Evolutionary conservation across 345 rosid genomes (phyloP), one percentile per base, ranked within the genome.

Genomic region (Ricinus communis): DNA sequence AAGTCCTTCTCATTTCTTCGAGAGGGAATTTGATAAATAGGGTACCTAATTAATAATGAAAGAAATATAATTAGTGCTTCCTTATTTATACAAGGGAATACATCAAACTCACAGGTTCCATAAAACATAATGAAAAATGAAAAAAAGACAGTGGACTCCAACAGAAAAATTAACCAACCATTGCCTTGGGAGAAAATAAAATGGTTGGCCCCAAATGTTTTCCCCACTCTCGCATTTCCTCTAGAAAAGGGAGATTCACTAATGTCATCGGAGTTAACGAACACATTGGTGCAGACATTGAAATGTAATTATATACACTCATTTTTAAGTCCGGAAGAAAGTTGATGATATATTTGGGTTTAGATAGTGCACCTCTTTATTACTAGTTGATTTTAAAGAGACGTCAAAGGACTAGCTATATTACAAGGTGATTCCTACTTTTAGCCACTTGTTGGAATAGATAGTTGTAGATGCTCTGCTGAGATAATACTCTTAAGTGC

Each of bases 11-110:
- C 81, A 50, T 65, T 78, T 73, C 76, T 82, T 57, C 74, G 61
- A 25, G 80, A 73, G 18, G 96, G 96, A 75, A 91, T 88, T 54
- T 81, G 87, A 79, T 90, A 91, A 21, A 91, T 90, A 1, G 96
- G 96, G 65, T 91, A 89, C 97, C 95, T 91, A 67, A 49, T 31
- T 16, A 54, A 12, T 33, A 47, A 31, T 10, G 68, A 62, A 57
- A 40, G 30, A 27, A 21, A n/a, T 49, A 40, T n/a, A 50, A 9
- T 36, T 59, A 66, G 8, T 33, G 9, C 0, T 16, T 24, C 41
- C 43, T 43, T 41, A 33, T 33, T 33, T 33, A 33, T 33, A 33
- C 38, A 33, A 6, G 6, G 38, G 14, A 10, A 63, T 33, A 40
- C 16, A 38, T 22, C 15, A 61, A 24, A 70, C 2, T 9, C 25